These are phyloP conservation scores for Cutaneotrichosporon cavernicola DNA, from an alignment of 1,284 basidiomycete genomes.

Conservation along the genomic window DNA sequence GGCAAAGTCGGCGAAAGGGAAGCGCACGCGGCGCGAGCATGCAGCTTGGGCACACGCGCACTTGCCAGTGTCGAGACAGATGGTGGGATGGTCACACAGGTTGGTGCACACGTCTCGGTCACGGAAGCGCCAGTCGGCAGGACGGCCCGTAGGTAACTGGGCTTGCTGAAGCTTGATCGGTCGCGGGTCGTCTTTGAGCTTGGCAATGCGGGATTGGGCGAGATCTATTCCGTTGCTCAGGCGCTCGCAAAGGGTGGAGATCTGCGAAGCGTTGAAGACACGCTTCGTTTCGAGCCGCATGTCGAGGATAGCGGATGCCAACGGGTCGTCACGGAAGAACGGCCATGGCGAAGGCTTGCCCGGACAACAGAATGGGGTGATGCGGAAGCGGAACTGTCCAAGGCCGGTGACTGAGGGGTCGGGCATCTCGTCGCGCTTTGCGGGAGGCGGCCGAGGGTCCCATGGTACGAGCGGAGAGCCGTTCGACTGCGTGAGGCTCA, in stretches of 20 bases:
- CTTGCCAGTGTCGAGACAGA: constrained; percentile 41
- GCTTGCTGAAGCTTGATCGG: constrained; percentile 18
- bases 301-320: constrained; percentile 31
- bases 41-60: constrained; percentile 36
- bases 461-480: constrained; percentile 12
- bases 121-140: constrained; percentile 32
- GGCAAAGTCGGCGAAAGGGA: constrained; percentile 33
- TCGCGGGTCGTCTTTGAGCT: constrained; percentile 11
- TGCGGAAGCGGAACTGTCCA: constrained; percentile 18
- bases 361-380: constrained; percentile 38
- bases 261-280: constrained; percentile 29
- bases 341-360: constrained; percentile 34
- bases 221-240: constrained; percentile 18
- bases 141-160: constrained; percentile 24
- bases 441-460: constrained; percentile 8
- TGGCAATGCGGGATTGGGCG: constrained; percentile 20
- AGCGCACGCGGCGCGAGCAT: constrained; percentile 28
- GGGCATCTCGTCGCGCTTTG: neutral
- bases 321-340: constrained; percentile 36
- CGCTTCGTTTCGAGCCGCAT: constrained; percentile 20
- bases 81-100: constrained; percentile 40
- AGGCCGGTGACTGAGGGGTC: neutral
- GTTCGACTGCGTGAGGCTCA: constrained; percentile 9
- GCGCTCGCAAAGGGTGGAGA: constrained; percentile 27
- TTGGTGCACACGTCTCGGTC: constrained; percentile 31